Percentiles rank a stretch among this genome's conserved stretches.
Evolutionary conservation across 345 rosid species (phyloP).

Genomic region (Linum usitatissimum): DNA sequence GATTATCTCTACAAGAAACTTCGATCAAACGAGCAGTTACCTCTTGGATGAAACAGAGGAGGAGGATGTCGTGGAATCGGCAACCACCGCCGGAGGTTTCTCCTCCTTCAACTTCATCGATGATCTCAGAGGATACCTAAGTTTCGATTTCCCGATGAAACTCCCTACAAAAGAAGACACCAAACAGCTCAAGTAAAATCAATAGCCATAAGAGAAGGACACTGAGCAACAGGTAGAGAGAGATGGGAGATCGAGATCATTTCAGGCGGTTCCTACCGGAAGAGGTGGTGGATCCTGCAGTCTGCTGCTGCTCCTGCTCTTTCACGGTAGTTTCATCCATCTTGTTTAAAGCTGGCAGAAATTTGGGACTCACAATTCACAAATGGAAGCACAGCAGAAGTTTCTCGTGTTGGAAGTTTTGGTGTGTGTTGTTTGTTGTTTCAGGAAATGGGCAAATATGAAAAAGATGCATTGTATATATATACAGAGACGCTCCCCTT

Average conservation of each 20-base stretch:
- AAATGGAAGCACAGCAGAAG: not conserved
- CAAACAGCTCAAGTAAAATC: not conserved
- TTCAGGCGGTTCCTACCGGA: constrained; percentile 20
- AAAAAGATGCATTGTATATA: not conserved
- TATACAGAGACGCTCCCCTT: not conserved
- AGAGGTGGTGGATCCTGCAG: not conserved
- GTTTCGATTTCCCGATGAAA: constrained; percentile 41
- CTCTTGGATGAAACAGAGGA: constrained; percentile 36
- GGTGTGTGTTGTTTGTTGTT: no score
- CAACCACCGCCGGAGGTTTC: constrained; percentile 33
- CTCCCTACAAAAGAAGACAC: constrained; percentile 15
- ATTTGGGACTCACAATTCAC: not conserved
- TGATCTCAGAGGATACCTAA: constrained; percentile 75
- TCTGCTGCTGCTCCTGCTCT: constrained; percentile 23
- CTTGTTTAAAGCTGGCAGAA: not conserved
- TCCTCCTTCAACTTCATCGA: constrained; percentile 49
- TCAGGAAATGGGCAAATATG: not conserved
- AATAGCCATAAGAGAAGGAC: not conserved
- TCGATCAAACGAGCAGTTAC: constrained; percentile 13
- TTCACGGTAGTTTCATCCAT: constrained; percentile 36
- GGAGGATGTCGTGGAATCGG: constrained; percentile 30
- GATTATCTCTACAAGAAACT: not conserved
- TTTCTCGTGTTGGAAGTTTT: not conserved
- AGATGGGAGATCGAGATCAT: not conserved
- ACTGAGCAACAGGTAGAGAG: no score